A percentile compares a stretch with the other conserved stretches of the same genome.
Evolutionary conservation across 371 early-diverging fungal species (phyloP).

Genomic region (Mortierella sp.): DNA sequence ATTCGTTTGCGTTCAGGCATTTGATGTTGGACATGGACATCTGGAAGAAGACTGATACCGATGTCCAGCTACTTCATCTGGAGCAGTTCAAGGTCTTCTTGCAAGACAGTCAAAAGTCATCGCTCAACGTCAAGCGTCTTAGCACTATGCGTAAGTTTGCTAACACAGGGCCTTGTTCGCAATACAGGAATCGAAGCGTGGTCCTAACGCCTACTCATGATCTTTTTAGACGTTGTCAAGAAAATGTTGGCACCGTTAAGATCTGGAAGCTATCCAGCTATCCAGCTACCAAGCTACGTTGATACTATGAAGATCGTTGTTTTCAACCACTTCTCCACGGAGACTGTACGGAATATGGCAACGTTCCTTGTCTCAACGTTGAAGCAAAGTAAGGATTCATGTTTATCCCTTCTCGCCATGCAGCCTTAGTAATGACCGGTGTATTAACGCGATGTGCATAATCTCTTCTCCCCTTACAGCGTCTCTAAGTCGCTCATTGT

Average conservation of each 20-base stretch:
- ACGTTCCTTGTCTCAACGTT: slow-evolving; percentile 77
- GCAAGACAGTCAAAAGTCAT: slow-evolving; percentile 64
- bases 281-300: slow-evolving; percentile 65
- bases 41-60: slow-evolving; percentile 69
- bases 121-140: slow-evolving; percentile 69
- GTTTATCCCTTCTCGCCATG: neutral
- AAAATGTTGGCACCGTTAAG: slow-evolving; percentile 71
- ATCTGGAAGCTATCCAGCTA: slow-evolving; percentile 67
- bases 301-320: slow-evolving; percentile 67
- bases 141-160: slow-evolving; percentile 69
- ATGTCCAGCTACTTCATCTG: slow-evolving; percentile 71
- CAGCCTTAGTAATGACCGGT: neutral
- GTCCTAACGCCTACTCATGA: too few relatives aligned
- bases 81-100: slow-evolving; percentile 74
- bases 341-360: slow-evolving; percentile 72
- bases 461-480: slow-evolving; percentile 10
- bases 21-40: slow-evolving; percentile 78
- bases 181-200: too few relatives aligned
- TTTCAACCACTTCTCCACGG: slow-evolving; percentile 69
- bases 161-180: too few relatives aligned
- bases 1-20: slow-evolving; percentile 73
- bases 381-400: slow-evolving; percentile 59
- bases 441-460: too few relatives aligned
- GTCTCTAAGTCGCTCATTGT: slow-evolving; percentile 23
- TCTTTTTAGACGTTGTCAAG: slow-evolving; percentile 64